Evolutionary conservation across 495 filamentous ascomycete species (phyloP).

Genomic region (Aspergillus conjunctus): DNA sequence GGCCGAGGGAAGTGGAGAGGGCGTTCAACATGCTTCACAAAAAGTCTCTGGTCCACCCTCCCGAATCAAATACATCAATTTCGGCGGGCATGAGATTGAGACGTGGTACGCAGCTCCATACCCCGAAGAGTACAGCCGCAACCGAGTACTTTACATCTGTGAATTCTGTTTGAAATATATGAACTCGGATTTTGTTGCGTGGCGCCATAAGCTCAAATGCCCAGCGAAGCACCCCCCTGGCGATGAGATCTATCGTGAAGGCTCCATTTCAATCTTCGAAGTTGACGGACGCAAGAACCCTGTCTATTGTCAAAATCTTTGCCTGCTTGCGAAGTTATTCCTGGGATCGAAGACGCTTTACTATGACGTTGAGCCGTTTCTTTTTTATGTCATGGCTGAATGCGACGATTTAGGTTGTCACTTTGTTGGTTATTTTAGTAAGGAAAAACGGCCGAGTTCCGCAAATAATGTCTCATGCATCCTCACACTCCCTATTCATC

Average conservation of each 20-base stretch:
- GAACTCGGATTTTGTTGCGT: slow-evolving; percentile 97
- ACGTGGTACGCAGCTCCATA: slow-evolving; percentile 99
- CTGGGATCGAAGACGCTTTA: slow-evolving; percentile 97
- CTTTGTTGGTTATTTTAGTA: slow-evolving; percentile 98
- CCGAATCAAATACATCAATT: slow-evolving; percentile 98
- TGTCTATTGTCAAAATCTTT: slow-evolving; percentile 96
- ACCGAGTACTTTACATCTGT: slow-evolving; percentile 93
- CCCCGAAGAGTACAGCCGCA: slow-evolving; percentile 96
- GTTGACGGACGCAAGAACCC: slow-evolving; percentile 96
- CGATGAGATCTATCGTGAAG: slow-evolving; percentile 96
- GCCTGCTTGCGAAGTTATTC: slow-evolving; percentile 93
- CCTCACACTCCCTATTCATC: slow-evolving; percentile 90
- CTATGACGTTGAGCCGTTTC: slow-evolving; percentile 96
- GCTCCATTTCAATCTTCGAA: slow-evolving; percentile 91
- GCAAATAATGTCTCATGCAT: slow-evolving; percentile 98
- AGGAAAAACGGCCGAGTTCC: slow-evolving; percentile 94
- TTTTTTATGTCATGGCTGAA: slow-evolving; percentile 98
- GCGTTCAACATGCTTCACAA: slow-evolving; percentile 50
- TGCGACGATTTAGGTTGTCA: slow-evolving; percentile 92
- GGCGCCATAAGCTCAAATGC: slow-evolving; percentile 97
- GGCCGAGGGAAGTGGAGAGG: slow-evolving; percentile 50
- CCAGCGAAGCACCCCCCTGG: slow-evolving; percentile 94
- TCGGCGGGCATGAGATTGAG: slow-evolving; percentile 95
- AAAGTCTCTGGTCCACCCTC: slow-evolving; percentile 86
- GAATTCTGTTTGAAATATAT: slow-evolving; percentile 99